phyloP scores from a whole-genome alignment of 78 protist species.

The Pigoraptor vietnamica region DNA sequence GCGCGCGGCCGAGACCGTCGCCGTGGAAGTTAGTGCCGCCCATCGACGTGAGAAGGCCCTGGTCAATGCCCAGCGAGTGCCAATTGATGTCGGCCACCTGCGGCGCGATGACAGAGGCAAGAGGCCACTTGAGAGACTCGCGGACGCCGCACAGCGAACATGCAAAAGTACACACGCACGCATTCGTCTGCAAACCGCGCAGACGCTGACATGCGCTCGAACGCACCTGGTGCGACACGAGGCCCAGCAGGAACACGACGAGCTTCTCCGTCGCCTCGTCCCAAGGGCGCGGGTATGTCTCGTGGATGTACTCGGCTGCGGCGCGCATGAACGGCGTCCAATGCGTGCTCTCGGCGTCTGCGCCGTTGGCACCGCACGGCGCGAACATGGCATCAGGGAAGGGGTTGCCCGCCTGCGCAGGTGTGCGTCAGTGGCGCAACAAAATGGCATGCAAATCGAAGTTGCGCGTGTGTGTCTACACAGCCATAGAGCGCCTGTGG shows the following conservation, averaged over 20 bases:
- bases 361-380: neutral
- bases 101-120: no score
- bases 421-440: neutral
- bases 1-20: neutral
- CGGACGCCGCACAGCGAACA: neutral
- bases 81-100: conserved; percentile 1
- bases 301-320: conserved; percentile 1
- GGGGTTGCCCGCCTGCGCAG: neutral
- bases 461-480: no score
- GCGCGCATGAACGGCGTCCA: neutral
- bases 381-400: neutral
- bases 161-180: neutral
- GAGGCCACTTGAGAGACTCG: no score
- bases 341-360: neutral
- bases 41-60: neutral
- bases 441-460: no score
- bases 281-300: neutral
- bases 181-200: neutral
- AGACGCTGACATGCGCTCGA: neutral
- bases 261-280: neutral
- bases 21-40: neutral
- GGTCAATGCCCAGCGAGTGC: neutral
- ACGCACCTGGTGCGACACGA: neutral
- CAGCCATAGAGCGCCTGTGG: no score
- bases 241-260: conserved; percentile 2